Conservation (phyloP, 176 grass and related monocot genomes). For the Oryza longistaminata region DNA sequence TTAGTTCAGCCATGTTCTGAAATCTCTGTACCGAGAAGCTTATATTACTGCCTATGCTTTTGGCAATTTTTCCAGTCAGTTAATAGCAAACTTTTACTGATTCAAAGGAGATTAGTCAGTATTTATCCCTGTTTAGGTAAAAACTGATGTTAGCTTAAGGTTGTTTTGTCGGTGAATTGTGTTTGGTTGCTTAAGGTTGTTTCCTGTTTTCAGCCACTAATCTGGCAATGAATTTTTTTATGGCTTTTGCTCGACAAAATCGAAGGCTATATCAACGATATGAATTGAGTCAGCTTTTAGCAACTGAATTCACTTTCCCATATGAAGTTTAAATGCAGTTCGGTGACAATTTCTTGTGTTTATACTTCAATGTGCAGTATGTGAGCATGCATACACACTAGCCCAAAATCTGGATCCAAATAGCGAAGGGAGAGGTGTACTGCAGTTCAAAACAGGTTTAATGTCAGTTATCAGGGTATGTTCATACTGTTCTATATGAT, state of each 20-base stretch:
- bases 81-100: background rate
- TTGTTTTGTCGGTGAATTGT: background rate
- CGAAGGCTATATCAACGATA: background rate
- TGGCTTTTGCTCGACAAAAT: background rate
- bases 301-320: background rate
- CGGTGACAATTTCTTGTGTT: background rate
- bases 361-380: slow-evolving; percentile 56
- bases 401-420: slow-evolving; percentile 90
- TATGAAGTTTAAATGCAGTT: background rate
- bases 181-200: background rate
- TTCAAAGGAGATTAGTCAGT: background rate
- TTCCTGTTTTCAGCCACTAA: background rate
- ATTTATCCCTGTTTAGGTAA: background rate
- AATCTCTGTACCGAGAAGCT: background rate
- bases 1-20: background rate
- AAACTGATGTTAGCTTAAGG: background rate
- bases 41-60: background rate
- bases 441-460: slow-evolving; percentile 96
- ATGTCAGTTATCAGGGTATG: slow-evolving; percentile 92
- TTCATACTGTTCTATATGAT: slow-evolving; percentile 4
- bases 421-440: slow-evolving; percentile 85
- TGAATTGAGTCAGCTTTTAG: background rate
- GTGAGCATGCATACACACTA: slow-evolving; percentile 80
- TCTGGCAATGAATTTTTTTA: background rate
- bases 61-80: background rate